phyloP scores from a whole-genome alignment of 176 grass and related monocot genomes.

The Aegilops tauschii region DNA sequence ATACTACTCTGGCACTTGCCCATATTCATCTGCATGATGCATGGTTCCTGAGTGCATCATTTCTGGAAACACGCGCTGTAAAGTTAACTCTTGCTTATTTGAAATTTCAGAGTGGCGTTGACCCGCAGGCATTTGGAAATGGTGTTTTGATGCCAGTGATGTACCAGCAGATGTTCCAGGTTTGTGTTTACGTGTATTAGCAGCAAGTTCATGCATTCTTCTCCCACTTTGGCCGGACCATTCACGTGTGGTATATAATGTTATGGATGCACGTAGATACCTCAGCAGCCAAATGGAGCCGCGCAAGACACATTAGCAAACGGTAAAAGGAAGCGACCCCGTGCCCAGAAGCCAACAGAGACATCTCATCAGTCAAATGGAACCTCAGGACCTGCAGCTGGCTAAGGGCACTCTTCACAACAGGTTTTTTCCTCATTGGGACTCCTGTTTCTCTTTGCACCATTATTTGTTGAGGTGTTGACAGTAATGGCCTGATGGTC shows the following conservation, averaged over 20 bases:
- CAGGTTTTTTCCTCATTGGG: slow-evolving; percentile 27
- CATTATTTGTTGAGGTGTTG: background rate
- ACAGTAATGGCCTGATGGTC: background rate
- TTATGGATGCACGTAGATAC: slow-evolving; percentile 40
- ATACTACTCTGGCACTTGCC: background rate
- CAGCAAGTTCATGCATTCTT: background rate
- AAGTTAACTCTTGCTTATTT: slow-evolving; percentile 33
- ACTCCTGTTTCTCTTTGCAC: background rate
- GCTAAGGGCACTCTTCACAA: slow-evolving; percentile 35
- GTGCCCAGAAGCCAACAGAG: slow-evolving; percentile 58
- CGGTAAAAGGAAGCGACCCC: slow-evolving; percentile 64
- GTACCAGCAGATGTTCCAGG: slow-evolving; percentile 90
- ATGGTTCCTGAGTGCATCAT: background rate
- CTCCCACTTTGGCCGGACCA: background rate
- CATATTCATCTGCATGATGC: background rate
- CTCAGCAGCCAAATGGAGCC: slow-evolving; percentile 62
- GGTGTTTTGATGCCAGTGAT: slow-evolving; percentile 84
- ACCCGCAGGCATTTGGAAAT: slow-evolving; percentile 90
- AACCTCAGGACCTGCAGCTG: slow-evolving; percentile 41
- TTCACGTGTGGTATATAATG: slow-evolving; percentile 3
- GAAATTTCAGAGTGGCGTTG: slow-evolving; percentile 78
- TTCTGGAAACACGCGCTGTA: background rate
- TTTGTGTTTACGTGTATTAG: slow-evolving; percentile 38
- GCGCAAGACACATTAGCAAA: slow-evolving; percentile 45
- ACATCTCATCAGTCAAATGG: slow-evolving; percentile 53